Evolutionary conservation across 1,284 basidiomycete species (phyloP).

Genomic region (Pholiota adiposa): DNA sequence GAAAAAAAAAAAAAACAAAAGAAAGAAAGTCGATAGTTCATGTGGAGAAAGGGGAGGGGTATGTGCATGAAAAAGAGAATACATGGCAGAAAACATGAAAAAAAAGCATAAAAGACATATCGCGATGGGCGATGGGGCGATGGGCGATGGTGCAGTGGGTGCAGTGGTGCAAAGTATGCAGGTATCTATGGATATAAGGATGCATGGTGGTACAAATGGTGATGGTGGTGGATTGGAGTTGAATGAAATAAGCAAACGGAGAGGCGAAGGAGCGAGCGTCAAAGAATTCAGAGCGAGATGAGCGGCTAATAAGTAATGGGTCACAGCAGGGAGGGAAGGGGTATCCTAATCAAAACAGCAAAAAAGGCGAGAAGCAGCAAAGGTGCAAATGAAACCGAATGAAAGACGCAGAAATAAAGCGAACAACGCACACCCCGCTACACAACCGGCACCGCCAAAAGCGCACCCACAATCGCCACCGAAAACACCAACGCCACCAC

Average conservation of each 20-base stretch:
- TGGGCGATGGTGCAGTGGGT: background rate
- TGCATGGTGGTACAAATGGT: background rate
- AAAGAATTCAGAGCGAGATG: background rate
- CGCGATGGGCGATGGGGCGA: background rate
- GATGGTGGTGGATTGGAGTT: no score
- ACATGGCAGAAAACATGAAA: no score
- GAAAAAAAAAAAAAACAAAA: no score
- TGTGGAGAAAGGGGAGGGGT: no score
- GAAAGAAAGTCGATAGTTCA: no score
- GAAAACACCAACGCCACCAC: constrained; percentile 38
- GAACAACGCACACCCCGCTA: constrained; percentile 1
- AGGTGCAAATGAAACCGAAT: background rate
- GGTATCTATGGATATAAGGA: background rate
- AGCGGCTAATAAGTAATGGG: background rate
- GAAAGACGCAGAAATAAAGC: background rate
- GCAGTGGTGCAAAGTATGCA: background rate
- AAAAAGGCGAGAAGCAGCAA: no score
- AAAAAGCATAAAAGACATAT: no score
- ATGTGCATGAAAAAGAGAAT: no score
- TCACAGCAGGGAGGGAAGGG: no score
- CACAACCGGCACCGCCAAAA: constrained; percentile 37
- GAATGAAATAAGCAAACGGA: background rate
- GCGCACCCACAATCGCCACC: constrained; percentile 39
- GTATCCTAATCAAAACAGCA: no score
- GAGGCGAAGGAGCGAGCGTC: background rate